Base-by-base conservation (phyloP, 2,329 filamentous ascomycete species). In the Penicillium griseofulvum region DNA sequence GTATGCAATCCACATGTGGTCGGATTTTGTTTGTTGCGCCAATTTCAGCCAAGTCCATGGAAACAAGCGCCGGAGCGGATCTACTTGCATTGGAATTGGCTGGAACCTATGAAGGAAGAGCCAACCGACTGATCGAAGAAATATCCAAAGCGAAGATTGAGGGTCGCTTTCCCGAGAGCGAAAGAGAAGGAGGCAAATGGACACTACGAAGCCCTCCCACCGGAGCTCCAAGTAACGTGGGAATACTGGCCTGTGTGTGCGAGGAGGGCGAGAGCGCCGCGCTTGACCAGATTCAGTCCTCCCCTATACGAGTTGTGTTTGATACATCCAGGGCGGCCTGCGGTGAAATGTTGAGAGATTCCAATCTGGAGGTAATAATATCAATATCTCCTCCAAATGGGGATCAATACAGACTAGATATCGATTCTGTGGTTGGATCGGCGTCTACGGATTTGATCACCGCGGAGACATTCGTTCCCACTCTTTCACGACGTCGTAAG, bases 81-180 rank as follows among this genome's bases (percentile, higher is more conserved):
- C 80, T 87, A 11, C 81, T 87, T 29, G 88, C 85, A 57, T 88
- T 96, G 67, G 74, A 88, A 38, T 80, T 96, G 1, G 83, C 87
- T 48, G 89, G 90, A 49, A 76, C 83, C 8, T 93, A 93, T 65
- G 89, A 96, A 68, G 87, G 86, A 26, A 92, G 87, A 70, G 90
- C 88, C 1, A 78, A 80, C 17, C 89, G 87, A 57, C 87, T 90
- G 74, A 85, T 86, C 28, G 93, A 97, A 73, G 94, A 97, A 61
- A 81, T 97, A 12, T 85, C 87, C 45, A 95, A 93, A 74, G 91
- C 92, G 9, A 86, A 87, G 60, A 85, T 97, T 14, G 93, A 97
- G 73, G 88, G 87, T 6, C 84, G 92, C 11, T 96, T 95, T 66
- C 78, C 89, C 0, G 91, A 96, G 69, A 72, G 78, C n/a, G 90